Conservation (phyloP, 208 protist species). For the Wallacemonas rigidus region DNA sequence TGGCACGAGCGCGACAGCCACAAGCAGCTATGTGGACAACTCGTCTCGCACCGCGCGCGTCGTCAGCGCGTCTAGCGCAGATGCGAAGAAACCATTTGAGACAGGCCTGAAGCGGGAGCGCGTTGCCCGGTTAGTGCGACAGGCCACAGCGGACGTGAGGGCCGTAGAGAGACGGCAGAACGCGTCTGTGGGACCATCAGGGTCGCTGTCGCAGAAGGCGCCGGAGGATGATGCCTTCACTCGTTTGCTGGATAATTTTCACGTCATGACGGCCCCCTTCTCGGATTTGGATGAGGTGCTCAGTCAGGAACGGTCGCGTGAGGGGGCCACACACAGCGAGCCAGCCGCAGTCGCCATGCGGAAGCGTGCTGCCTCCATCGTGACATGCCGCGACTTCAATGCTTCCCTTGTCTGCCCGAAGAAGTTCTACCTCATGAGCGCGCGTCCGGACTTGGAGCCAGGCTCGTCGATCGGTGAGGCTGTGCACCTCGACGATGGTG, state of each 20-base stretch:
- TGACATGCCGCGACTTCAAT: conserved; percentile 68
- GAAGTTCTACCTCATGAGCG: conserved; percentile 82
- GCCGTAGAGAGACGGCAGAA: neutral
- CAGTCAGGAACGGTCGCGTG: neutral
- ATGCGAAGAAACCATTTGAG: neutral
- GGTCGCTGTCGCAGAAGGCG: too few species aligned
- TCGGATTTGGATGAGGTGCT: conserved; percentile 75
- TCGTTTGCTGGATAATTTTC: conserved; percentile 34
- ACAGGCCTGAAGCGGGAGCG: conserved; percentile 14
- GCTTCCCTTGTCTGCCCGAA: conserved; percentile 83
- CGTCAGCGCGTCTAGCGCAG: neutral
- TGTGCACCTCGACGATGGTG: conserved; percentile 81
- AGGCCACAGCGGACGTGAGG: conserved; percentile 10
- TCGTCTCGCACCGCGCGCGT: neutral
- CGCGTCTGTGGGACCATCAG: too few species aligned
- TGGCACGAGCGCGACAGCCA: neutral
- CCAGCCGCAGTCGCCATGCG: neutral
- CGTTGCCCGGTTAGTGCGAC: conserved; percentile 1
- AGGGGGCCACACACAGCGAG: neutral
- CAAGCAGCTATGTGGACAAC: neutral
- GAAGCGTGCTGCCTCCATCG: conserved; percentile 15
- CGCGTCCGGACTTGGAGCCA: conserved; percentile 59
- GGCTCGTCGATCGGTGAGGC: conserved; percentile 73
- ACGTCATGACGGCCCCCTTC: conserved; percentile 44
- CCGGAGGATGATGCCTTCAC: conserved; percentile 25